phyloP scores from a whole-genome alignment of 2,329 filamentous ascomycete genomes.

The Aspergillus sp. region DNA sequence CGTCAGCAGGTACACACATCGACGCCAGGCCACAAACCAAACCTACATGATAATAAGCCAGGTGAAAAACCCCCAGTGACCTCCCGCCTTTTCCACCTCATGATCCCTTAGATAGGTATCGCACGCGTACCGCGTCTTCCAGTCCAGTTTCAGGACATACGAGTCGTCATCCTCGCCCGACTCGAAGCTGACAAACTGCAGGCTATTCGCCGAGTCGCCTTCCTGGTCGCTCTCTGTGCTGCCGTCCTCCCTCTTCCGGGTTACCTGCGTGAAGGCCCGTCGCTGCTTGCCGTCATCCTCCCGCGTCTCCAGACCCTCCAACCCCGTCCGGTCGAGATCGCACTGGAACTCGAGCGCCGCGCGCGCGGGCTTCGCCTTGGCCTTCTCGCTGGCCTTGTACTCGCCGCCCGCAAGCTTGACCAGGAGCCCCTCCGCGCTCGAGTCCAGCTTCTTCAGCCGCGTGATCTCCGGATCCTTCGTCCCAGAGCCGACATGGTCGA shows the following conservation, averaged over 20 bases:
- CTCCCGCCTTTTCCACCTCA: conserved; percentile 35
- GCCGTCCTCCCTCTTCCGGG: conserved; percentile 7
- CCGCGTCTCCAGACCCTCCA: conserved; percentile 44
- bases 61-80: conserved; percentile 89
- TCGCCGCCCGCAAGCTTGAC: conserved; percentile 56
- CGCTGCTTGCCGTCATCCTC: conserved; percentile 21
- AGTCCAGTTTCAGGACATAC: conserved; percentile 64
- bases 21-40: too few species aligned
- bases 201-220: conserved; percentile 42
- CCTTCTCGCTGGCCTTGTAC: conserved; percentile 38
- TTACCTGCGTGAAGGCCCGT: conserved; percentile 8
- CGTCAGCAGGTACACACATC: too few species aligned
- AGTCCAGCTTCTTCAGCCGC: conserved; percentile 57
- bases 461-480: conserved; percentile 52
- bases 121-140: conserved; percentile 83
- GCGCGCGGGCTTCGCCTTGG: conserved; percentile 48
- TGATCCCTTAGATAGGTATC: conserved; percentile 46
- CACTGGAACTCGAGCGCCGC: conserved; percentile 82
- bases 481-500: conserved; percentile 47
- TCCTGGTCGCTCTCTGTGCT: conserved; percentile 5
- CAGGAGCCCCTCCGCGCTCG: conserved; percentile 60
- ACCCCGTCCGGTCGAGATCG: conserved; percentile 60
- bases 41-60: conserved; percentile 91
- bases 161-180: conserved; percentile 48
- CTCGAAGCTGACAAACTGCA: conserved; percentile 68